Evolutionary conservation across 192 early-diverging fungal genomes (phyloP).

Genomic region (Pilobolus umbonatus): DNA sequence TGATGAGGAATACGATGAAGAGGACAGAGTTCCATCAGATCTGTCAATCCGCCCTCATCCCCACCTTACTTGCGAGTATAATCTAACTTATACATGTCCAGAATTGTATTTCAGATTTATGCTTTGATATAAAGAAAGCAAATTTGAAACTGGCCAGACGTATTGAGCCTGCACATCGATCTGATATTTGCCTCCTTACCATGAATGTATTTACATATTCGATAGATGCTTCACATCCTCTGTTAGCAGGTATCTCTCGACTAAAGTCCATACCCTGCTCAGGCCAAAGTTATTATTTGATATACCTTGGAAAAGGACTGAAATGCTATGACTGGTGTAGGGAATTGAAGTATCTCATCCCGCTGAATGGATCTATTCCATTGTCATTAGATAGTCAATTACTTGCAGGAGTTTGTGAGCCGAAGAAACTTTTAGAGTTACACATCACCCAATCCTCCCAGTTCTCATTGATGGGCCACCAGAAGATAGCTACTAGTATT

Average conservation of each 20-base stretch:
- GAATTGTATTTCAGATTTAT: slow-evolving; percentile 12
- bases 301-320: slow-evolving; percentile 2
- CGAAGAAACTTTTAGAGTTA: background rate
- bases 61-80: slow-evolving; percentile 11
- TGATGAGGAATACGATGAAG: slow-evolving; percentile 2
- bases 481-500: slow-evolving; percentile 8
- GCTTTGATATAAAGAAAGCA: background rate
- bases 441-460: background rate
- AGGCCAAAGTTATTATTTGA: background rate
- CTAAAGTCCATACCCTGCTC: slow-evolving; percentile 1
- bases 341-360: slow-evolving; percentile 2
- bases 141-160: background rate
- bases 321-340: background rate
- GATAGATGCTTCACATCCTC: slow-evolving; percentile 6
- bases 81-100: background rate
- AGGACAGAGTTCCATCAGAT: slow-evolving; percentile 11
- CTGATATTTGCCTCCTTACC: slow-evolving; percentile 11
- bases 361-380: background rate
- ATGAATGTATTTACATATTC: slow-evolving; percentile 12
- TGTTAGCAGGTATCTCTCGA: slow-evolving; percentile 9
- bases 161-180: background rate
- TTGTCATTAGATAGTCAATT: background rate
- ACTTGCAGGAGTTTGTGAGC: background rate
- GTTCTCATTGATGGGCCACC: slow-evolving; percentile 10
- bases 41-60: slow-evolving; percentile 4